Conservation (phyloP, 306 rosid genomes). For the Casuarina cunninghamiana region DNA sequence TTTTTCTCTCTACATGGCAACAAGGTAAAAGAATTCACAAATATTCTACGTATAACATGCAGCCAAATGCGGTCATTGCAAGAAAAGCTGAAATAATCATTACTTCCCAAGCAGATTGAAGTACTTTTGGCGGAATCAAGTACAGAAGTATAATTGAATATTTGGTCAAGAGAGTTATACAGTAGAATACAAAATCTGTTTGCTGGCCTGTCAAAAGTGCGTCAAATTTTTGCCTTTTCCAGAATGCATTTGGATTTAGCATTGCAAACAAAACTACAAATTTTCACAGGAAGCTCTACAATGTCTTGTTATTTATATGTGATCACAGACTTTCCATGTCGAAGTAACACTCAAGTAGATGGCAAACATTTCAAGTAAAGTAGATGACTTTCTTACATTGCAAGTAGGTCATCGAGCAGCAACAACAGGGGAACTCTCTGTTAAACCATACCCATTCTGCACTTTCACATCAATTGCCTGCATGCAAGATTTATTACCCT, state of each 20-base stretch:
- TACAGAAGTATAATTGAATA: neutral
- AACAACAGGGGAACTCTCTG: slow-evolving; percentile 83
- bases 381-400: slow-evolving; percentile 58
- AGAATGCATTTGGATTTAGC: neutral
- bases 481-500: slow-evolving; percentile 23
- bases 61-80: neutral
- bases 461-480: slow-evolving; percentile 87
- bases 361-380: neutral
- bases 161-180: neutral
- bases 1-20: neutral
- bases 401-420: slow-evolving; percentile 73
- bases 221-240: neutral
- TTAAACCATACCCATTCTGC: slow-evolving; percentile 95
- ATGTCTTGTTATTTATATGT: slow-evolving; percentile 1
- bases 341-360: slow-evolving; percentile 5
- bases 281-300: neutral
- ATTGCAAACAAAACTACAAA: neutral
- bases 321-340: neutral
- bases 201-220: neutral
- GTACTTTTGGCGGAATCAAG: neutral
- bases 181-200: neutral
- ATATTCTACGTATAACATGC: neutral
- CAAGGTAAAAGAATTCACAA: neutral
- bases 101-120: neutral
- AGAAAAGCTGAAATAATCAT: neutral